These are phyloP conservation scores for Fremontodendron californicum DNA, from an alignment of 345 rosid genomes.

Conservation along the genomic window DNA sequence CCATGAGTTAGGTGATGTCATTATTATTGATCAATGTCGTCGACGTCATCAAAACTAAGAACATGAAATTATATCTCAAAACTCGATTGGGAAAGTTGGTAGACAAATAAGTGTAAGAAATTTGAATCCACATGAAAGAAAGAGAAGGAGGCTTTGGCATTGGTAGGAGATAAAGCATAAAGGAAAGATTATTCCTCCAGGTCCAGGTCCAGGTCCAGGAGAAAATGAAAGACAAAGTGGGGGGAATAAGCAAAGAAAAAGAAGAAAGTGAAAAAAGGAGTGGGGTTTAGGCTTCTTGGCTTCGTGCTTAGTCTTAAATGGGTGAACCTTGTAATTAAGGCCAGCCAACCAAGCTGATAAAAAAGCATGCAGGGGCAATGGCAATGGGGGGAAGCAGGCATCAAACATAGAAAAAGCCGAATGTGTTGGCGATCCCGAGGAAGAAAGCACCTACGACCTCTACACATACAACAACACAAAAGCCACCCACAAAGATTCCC, in stretches of 20 bases:
- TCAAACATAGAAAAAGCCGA: constrained; percentile 30
- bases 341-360: not conserved
- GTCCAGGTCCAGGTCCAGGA: not conserved
- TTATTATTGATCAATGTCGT: too few relatives aligned
- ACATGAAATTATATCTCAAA: too few relatives aligned
- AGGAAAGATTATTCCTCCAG: not conserved
- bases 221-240: not conserved
- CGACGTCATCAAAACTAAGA: too few relatives aligned
- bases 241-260: too few relatives aligned
- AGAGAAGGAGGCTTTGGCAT: not conserved
- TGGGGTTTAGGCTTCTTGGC: not conserved
- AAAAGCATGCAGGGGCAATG: not conserved
- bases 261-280: not conserved
- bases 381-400: not conserved
- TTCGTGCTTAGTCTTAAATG: not conserved
- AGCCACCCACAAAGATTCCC: not conserved
- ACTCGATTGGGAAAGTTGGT: not conserved
- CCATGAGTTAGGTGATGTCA: too few relatives aligned
- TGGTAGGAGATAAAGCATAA: constrained; percentile 21
- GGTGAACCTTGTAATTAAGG: not conserved
- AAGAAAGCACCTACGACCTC: constrained; percentile 21
- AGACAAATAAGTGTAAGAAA: not conserved
- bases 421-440: constrained; percentile 36
- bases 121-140: constrained; percentile 10
- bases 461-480: not conserved